Evolutionary conservation across 108 stramenopile species (phyloP).

Genomic region (Cylindrotheca closterium): DNA sequence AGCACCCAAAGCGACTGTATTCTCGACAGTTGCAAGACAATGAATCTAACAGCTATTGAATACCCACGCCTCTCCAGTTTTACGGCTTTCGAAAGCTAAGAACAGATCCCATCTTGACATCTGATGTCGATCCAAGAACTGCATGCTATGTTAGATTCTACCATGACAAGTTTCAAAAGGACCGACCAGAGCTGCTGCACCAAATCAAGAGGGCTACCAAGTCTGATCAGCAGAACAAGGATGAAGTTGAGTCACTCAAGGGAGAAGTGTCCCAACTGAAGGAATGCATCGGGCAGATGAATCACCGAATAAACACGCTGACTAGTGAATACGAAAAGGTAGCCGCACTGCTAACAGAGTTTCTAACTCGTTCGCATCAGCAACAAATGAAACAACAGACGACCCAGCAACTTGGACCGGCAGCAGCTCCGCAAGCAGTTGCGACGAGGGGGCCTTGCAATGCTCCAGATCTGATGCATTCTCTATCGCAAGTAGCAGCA

Average conservation of each 20-base stretch:
- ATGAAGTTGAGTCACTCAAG: slow-evolving; percentile 62
- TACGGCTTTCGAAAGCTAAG: slow-evolving; percentile 67
- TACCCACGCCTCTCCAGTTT: not conserved
- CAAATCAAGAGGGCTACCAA: slow-evolving; percentile 71
- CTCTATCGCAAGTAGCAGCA: slow-evolving; percentile 57
- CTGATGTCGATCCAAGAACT: slow-evolving; percentile 59
- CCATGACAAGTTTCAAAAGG: slow-evolving; percentile 74
- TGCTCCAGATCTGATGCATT: slow-evolving; percentile 53
- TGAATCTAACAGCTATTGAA: not conserved
- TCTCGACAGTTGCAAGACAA: not conserved
- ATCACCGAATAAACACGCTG: slow-evolving; percentile 27
- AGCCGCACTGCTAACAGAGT: slow-evolving; percentile 32
- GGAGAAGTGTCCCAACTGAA: slow-evolving; percentile 46
- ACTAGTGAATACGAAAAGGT: slow-evolving; percentile 48
- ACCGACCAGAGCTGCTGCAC: slow-evolving; percentile 59
- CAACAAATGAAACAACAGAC: slow-evolving; percentile 2
- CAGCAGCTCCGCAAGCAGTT: not conserved
- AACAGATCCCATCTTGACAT: slow-evolving; percentile 61
- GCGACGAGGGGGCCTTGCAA: not conserved
- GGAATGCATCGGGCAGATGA: slow-evolving; percentile 27
- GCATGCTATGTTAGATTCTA: slow-evolving; percentile 64
- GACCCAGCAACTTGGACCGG: slow-evolving; percentile 4
- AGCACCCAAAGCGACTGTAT: not conserved
- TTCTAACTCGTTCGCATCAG: slow-evolving; percentile 8
- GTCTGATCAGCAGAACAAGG: slow-evolving; percentile 66